Conservation (phyloP, 495 filamentous ascomycete genomes). For the Aspergillus egyptiacus region DNA sequence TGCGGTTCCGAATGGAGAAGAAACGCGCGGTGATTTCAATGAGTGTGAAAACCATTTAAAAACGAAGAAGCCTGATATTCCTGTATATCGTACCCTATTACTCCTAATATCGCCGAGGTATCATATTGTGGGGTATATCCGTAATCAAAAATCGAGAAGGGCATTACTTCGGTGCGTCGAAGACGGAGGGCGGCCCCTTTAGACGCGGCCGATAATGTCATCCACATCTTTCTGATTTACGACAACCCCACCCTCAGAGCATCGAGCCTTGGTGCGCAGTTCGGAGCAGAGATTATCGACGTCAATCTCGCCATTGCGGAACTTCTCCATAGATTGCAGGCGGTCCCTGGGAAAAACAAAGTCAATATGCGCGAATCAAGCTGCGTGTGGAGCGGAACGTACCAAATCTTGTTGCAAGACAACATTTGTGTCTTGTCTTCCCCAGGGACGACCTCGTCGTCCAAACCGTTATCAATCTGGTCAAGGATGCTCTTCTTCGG, state of each 20-base stretch:
- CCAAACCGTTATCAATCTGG: slow-evolving; percentile 63
- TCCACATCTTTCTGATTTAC: slow-evolving; percentile 87
- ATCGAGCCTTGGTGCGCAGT: slow-evolving; percentile 93
- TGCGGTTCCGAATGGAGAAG: background rate
- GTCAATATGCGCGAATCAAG: slow-evolving; percentile 13
- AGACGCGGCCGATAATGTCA: slow-evolving; percentile 57
- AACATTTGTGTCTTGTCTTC: slow-evolving; percentile 63
- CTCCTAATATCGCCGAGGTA: slow-evolving; percentile 16
- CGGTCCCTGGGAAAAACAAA: slow-evolving; percentile 64
- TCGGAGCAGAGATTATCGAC: slow-evolving; percentile 90
- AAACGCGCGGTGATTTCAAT: too few species aligned
- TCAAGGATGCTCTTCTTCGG: slow-evolving; percentile 66
- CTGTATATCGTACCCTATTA: slow-evolving; percentile 10
- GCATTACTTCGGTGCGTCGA: too few species aligned
- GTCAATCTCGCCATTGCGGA: slow-evolving; percentile 82
- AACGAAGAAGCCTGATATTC: background rate
- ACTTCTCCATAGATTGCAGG: slow-evolving; percentile 78
- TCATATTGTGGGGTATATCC: slow-evolving; percentile 25
- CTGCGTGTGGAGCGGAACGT: slow-evolving; percentile 25
- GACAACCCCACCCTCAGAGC: slow-evolving; percentile 87
- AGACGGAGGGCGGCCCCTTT: too few species aligned
- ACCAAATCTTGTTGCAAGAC: slow-evolving; percentile 92
- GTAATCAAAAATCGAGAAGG: slow-evolving; percentile 6
- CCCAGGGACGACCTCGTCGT: slow-evolving; percentile 60
- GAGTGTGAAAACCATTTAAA: too few species aligned